These are phyloP conservation scores for Russula compacta DNA, from an alignment of 768 basidiomycete genomes.

Conservation along the genomic window DNA sequence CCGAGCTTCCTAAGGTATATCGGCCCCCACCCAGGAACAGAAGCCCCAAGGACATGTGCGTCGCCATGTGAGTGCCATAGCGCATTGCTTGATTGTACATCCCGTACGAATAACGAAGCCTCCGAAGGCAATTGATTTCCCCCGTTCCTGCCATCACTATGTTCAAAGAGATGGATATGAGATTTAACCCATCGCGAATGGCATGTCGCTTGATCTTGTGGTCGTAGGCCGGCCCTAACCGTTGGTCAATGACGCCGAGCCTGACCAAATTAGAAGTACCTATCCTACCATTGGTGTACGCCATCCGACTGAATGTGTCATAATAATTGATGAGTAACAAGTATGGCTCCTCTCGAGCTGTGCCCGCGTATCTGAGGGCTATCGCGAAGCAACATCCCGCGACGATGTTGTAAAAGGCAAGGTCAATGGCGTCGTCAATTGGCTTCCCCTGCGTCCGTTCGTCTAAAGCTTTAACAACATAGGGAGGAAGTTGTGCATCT, in stretches of 20 bases:
- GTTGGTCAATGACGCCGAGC: slow-evolving; percentile 3
- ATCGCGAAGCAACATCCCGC: slow-evolving; percentile 89
- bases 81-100: slow-evolving; percentile 64
- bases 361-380: slow-evolving; percentile 90
- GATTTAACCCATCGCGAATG: slow-evolving; percentile 77
- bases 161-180: slow-evolving; percentile 77
- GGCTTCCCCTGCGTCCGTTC: slow-evolving; percentile 37
- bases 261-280: not conserved
- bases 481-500: slow-evolving; percentile 53
- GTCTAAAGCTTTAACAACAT: slow-evolving; percentile 55
- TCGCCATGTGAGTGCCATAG: slow-evolving; percentile 86
- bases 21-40: slow-evolving; percentile 91
- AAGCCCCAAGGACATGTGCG: slow-evolving; percentile 82
- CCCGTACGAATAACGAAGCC: slow-evolving; percentile 84
- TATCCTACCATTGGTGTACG: slow-evolving; percentile 55
- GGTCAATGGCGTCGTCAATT: slow-evolving; percentile 64
- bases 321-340: slow-evolving; percentile 71
- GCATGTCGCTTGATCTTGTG: slow-evolving; percentile 82
- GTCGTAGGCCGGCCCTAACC: slow-evolving; percentile 70
- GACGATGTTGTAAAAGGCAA: slow-evolving; percentile 87
- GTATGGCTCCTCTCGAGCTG: slow-evolving; percentile 85
- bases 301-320: slow-evolving; percentile 66
- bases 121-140: slow-evolving; percentile 79
- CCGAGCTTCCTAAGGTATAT: slow-evolving; percentile 84
- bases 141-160: slow-evolving; percentile 98